Evolutionary conservation across 1,284 basidiomycete genomes (phyloP).

Genomic region (Lentinula novae-zelandiae): DNA sequence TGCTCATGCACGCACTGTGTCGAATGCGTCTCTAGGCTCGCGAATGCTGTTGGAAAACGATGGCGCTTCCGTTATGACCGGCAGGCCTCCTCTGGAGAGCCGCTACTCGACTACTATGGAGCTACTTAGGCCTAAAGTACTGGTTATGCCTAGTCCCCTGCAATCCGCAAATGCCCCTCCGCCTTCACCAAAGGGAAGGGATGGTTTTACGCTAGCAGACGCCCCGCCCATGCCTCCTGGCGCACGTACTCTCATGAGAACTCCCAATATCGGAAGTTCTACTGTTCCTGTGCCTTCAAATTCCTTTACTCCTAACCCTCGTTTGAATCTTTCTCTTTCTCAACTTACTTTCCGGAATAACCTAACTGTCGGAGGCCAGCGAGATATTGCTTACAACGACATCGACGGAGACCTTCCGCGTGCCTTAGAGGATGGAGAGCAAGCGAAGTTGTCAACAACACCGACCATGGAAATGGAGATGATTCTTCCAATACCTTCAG

Average conservation of each 20-base stretch:
- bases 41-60: conserved; percentile 60
- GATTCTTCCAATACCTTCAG: conserved; percentile 29
- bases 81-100: conserved; percentile 13
- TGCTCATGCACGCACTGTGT: conserved; percentile 57
- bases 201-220: conserved; percentile 63
- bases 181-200: conserved; percentile 32
- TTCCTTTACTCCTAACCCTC: conserved; percentile 74
- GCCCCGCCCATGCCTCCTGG: conserved; percentile 68
- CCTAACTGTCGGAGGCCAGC: conserved; percentile 60
- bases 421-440: conserved; percentile 69
- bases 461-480: conserved; percentile 31
- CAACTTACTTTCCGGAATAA: conserved; percentile 80
- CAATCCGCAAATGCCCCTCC: conserved; percentile 42
- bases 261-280: conserved; percentile 29
- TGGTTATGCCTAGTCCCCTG: conserved; percentile 82
- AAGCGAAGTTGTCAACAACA: conserved; percentile 41
- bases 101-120: conserved; percentile 72
- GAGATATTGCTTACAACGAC: conserved; percentile 58
- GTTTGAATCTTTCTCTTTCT: conserved; percentile 65
- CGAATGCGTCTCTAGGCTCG: conserved; percentile 57
- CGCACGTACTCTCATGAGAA: conserved; percentile 53
- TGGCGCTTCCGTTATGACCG: conserved; percentile 37
- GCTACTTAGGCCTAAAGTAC: conserved; percentile 73
- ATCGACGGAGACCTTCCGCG: conserved; percentile 56
- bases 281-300: conserved; percentile 52